Conservation (phyloP, 1,139 yeast genomes). For the Torulaspora globosa region DNA sequence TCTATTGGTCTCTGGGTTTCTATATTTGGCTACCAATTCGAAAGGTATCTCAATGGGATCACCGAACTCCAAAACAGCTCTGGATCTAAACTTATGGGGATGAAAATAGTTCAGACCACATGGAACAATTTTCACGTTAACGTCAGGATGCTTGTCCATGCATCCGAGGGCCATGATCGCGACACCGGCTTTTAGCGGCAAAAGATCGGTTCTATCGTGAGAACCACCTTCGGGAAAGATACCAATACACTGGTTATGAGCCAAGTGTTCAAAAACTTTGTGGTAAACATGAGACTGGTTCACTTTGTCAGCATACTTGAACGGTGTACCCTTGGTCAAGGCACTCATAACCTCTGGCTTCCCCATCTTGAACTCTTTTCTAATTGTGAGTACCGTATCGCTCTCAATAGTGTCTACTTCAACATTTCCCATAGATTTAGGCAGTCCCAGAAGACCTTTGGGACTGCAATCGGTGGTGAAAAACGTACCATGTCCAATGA, state of each 20-base stretch:
- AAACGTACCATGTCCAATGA: slow-evolving; percentile 64
- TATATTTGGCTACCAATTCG: slow-evolving; percentile 62
- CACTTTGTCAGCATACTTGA: slow-evolving; percentile 73
- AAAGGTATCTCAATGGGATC: slow-evolving; percentile 70
- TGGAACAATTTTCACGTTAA: slow-evolving; percentile 82
- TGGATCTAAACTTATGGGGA: slow-evolving; percentile 88
- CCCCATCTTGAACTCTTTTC: slow-evolving; percentile 63
- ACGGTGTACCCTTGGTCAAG: slow-evolving; percentile 53
- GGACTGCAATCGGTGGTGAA: slow-evolving; percentile 63
- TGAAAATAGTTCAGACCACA: slow-evolving; percentile 97
- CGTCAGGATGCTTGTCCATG: slow-evolving; percentile 63
- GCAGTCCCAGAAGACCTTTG: slow-evolving; percentile 72
- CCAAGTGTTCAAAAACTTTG: slow-evolving; percentile 74
- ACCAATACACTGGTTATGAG: slow-evolving; percentile 81
- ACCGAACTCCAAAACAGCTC: slow-evolving; percentile 95
- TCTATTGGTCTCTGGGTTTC: slow-evolving; percentile 59
- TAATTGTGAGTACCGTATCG: slow-evolving; percentile 67
- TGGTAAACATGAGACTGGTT: slow-evolving; percentile 82
- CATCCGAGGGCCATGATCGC: slow-evolving; percentile 98
- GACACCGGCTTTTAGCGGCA: slow-evolving; percentile 94
- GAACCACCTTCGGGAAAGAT: slow-evolving; percentile 81
- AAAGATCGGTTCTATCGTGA: slow-evolving; percentile 84
- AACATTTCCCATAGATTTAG: slow-evolving; percentile 72
- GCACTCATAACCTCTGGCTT: slow-evolving; percentile 43
- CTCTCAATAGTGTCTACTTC: slow-evolving; percentile 66